Evolutionary conservation across 75 land plant species (phyloP).

Genomic region (Sequoia sempervirens): DNA sequence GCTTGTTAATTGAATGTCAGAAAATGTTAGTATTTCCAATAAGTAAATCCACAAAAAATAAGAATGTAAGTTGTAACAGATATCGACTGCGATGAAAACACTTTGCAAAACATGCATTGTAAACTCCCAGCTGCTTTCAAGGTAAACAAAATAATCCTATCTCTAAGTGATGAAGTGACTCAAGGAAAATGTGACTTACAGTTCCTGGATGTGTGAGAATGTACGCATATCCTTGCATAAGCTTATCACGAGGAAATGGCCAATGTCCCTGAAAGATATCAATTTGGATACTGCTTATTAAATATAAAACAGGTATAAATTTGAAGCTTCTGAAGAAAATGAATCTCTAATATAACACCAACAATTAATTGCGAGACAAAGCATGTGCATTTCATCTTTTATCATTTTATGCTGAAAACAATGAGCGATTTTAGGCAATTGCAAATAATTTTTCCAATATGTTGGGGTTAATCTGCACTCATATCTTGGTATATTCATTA

Average conservation of each 20-base stretch:
- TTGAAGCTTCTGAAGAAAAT: constrained; percentile 2
- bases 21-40: not conserved
- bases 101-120: not conserved
- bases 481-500: not conserved
- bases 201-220: constrained; percentile 88
- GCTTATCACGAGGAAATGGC: constrained; percentile 83
- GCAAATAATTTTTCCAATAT: not conserved
- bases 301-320: not conserved
- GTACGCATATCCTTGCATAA: constrained; percentile 79
- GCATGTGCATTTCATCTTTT: not conserved
- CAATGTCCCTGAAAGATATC: constrained; percentile 66
- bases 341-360: not conserved
- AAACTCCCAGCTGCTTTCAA: not conserved
- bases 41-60: not conserved
- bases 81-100: not conserved
- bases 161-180: not conserved
- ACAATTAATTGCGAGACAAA: not conserved
- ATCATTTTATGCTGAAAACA: not conserved
- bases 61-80: not conserved
- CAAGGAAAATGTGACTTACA: constrained; percentile 27
- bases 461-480: not conserved
- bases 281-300: not conserved
- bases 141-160: not conserved
- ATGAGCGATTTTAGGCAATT: not conserved
- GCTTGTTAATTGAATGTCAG: constrained; percentile 19